Evolutionary conservation across 345 rosid genomes (phyloP), one percentile per base, ranked within the genome.

Genomic region (Gossypium bickii): DNA sequence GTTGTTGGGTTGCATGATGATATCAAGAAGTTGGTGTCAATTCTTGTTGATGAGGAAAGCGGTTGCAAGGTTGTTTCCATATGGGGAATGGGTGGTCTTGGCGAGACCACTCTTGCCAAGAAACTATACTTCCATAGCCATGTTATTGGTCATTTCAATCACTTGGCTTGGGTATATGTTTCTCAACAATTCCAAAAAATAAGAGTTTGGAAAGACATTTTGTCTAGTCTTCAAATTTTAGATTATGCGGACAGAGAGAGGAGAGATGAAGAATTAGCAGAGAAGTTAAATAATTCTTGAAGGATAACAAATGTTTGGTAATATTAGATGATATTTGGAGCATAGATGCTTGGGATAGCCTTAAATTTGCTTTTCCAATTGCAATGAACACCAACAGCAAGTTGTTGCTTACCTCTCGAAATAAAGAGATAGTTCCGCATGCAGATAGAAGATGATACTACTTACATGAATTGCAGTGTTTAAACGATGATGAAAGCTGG

Each of bases 1-100:
- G 34, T 82, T 41, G 85, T 84, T 45, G 87, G 86, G 16, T 53
- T 80, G 18, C 82, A 80, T 47, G n/a, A 71, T 4, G 80, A 75
- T 5, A 71, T 74, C 5, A 0, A 72, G 1, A 34, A 17, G 3
- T 55, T 87, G 70, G 81, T 84, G 18, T 57, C 66, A 0, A 57
- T 75, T 53, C 58, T 85, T 56, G 57, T 80, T 9, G 44, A 29
- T 0, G 67, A 72, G 10, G 70, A 57, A 60, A 69, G 71, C 9
- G 4, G 57, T 9, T 7, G 10, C 2, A 25, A 69, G 22, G 75
- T 78, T 67, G 79, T 70, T 17, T 73, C 75, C 0, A 67, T 88
- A 3, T 80, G 76, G 18, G 88, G 87, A n/a, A 86, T 84, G 91
- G 86, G 85, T 0, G 91, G 89, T 9, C 24, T 82, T 3, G 84